These are phyloP conservation scores for Colletotrichum horii DNA, from an alignment of 2,329 filamentous ascomycete genomes.

Conservation along the genomic window DNA sequence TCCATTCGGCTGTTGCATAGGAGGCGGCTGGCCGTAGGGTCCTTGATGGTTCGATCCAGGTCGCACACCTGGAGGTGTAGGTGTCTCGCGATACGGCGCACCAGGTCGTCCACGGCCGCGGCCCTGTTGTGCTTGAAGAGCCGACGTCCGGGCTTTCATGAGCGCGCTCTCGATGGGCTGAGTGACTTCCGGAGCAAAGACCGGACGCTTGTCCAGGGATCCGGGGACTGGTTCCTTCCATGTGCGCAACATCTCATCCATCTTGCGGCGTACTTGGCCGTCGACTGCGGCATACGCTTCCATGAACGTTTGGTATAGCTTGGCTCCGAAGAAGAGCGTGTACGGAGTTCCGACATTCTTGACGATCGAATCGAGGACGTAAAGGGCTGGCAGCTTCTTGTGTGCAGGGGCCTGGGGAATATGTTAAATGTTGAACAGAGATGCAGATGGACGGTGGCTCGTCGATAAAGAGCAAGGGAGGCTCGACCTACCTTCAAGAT, in stretches of 20 bases:
- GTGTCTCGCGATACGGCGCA: conserved; percentile 72
- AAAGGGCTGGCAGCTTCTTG: conserved; percentile 93
- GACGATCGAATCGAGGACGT: conserved; percentile 96
- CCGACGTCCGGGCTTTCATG: conserved; percentile 74
- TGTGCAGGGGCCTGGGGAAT: conserved; percentile 75
- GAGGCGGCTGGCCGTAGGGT: conserved; percentile 40
- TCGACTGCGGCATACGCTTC: conserved; percentile 93
- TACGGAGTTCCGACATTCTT: conserved; percentile 99
- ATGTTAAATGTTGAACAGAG: conserved; percentile 39
- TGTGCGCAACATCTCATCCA: conserved; percentile 97
- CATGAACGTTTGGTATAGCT: conserved; percentile 95
- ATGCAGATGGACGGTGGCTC: neutral
- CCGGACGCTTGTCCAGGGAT: conserved; percentile 88
- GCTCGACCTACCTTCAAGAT: conserved; percentile 83
- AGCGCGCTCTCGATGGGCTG: conserved; percentile 93
- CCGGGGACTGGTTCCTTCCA: conserved; percentile 98
- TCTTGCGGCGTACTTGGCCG: conserved; percentile 79
- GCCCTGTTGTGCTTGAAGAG: conserved; percentile 58
- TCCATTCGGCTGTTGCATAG: conserved; percentile 37
- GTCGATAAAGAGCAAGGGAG: neutral
- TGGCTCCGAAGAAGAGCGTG: conserved; percentile 90
- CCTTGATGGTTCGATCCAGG: conserved; percentile 36
- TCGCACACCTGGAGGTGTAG: conserved; percentile 70
- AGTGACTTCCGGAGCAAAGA: conserved; percentile 87
- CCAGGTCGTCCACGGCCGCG: conserved; percentile 12